A percentile compares a stretch with the other conserved stretches of the same genome.
Evolutionary conservation across 306 rosid species (phyloP).

Genomic region (Corylus heterophylla): DNA sequence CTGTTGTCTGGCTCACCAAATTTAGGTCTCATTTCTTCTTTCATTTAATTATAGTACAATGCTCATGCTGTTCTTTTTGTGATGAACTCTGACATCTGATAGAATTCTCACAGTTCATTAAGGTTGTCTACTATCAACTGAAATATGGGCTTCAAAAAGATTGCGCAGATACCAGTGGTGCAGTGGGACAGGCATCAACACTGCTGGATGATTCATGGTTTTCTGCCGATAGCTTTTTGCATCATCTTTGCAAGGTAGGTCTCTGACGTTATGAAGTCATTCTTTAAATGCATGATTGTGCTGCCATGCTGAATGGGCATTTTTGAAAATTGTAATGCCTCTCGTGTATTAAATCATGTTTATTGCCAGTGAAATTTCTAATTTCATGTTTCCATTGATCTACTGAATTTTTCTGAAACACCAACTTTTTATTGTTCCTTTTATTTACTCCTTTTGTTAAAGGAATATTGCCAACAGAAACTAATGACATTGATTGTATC

Average conservation of each 20-base stretch:
- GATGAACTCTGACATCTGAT: slow-evolving; percentile 22
- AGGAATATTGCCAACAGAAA: neutral
- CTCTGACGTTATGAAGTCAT: neutral
- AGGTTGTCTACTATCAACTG: slow-evolving; percentile 76
- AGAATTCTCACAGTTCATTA: slow-evolving; percentile 56
- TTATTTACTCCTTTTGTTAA: neutral
- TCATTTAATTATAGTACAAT: slow-evolving; percentile 1
- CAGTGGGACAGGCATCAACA: slow-evolving; percentile 36
- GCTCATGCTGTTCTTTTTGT: slow-evolving; percentile 1
- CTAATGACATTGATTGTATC: neutral
- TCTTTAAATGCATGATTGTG: slow-evolving; percentile 7
- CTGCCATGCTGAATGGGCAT: neutral
- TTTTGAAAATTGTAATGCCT: neutral
- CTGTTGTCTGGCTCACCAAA: neutral
- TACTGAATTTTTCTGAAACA: neutral
- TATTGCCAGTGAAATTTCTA: neutral
- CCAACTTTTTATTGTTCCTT: neutral
- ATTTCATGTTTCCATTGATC: neutral
- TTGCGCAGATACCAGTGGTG: slow-evolving; percentile 13
- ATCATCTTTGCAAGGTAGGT: slow-evolving; percentile 73
- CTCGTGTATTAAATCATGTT: neutral
- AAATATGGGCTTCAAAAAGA: slow-evolving; percentile 72
- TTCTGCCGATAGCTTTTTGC: slow-evolving; percentile 63
- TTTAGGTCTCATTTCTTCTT: neutral
- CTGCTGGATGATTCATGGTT: slow-evolving; percentile 80